Conservation (phyloP, 345 rosid genomes). For the Cochlearia excelsa region DNA sequence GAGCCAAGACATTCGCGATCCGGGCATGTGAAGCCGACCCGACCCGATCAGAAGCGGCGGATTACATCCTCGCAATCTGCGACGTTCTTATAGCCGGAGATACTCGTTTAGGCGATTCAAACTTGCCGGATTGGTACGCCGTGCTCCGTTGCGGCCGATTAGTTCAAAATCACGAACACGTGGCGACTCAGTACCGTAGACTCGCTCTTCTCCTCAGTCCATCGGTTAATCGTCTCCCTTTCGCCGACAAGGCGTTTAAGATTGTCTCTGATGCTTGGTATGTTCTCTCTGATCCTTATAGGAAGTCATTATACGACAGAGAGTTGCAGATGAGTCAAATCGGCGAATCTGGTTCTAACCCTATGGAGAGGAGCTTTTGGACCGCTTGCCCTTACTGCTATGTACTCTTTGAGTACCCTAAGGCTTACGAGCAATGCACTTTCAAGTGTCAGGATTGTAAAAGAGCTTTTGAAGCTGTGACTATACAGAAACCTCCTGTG, state of each 20-base stretch:
- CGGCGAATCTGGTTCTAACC: constrained; percentile 16
- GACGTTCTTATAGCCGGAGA: constrained; percentile 72
- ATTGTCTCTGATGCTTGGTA: constrained; percentile 83
- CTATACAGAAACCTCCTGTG: constrained; percentile 58
- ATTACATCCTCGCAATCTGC: constrained; percentile 71
- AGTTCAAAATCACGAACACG: constrained; percentile 61
- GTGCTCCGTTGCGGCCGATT: constrained; percentile 70
- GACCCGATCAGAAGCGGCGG: constrained; percentile 51
- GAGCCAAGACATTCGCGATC: constrained; percentile 75
- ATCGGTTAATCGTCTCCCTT: constrained; percentile 53
- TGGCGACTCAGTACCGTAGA: constrained; percentile 77
- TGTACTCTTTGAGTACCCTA: constrained; percentile 71
- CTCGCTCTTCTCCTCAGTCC: constrained; percentile 74
- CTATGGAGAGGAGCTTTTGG: constrained; percentile 60
- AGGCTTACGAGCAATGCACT: constrained; percentile 72
- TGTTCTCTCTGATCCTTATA: constrained; percentile 63
- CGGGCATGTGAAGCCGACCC: constrained; percentile 80
- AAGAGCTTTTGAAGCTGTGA: constrained; percentile 77
- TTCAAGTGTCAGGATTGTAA: constrained; percentile 74
- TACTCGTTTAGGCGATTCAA: constrained; percentile 34
- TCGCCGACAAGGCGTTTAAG: constrained; percentile 70
- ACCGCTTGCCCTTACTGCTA: constrained; percentile 92
- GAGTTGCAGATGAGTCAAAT: constrained; percentile 65
- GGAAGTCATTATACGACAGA: constrained; percentile 66
- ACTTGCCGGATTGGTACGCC: constrained; percentile 68